Conservation (phyloP, 139 green algal species). For the Coccomyxa sp. region DNA sequence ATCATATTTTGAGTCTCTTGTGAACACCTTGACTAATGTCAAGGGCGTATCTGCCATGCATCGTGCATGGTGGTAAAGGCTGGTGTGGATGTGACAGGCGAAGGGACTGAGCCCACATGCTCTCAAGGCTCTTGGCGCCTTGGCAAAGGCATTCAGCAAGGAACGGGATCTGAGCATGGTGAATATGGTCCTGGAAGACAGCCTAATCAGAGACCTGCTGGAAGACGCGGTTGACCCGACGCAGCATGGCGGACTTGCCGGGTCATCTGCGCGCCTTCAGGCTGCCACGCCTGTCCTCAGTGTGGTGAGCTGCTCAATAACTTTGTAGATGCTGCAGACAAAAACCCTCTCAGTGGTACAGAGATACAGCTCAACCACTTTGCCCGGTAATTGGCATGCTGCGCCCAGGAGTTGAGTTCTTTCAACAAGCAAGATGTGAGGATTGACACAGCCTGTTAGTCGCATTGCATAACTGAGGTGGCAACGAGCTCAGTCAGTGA, state of each 20-base stretch:
- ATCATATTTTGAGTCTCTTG: not conserved
- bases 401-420: not conserved
- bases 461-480: not conserved
- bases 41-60: not conserved
- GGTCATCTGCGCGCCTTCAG: not conserved
- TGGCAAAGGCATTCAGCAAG: not conserved
- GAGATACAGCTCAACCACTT: not conserved
- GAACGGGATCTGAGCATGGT: not conserved
- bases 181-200: not conserved
- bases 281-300: not conserved
- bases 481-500: not conserved
- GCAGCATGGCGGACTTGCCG: not conserved
- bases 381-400: not conserved
- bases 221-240: not conserved
- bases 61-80: not conserved
- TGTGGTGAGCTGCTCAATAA: not conserved
- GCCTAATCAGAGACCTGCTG: not conserved
- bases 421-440: not conserved
- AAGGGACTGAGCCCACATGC: not conserved
- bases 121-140: not conserved
- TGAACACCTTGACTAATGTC: not conserved
- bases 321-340: not conserved
- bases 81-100: not conserved
- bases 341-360: not conserved
- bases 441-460: not conserved